These are phyloP conservation scores for Rubia balearica DNA, from an alignment of 305 asterid species.

Conservation along the genomic window DNA sequence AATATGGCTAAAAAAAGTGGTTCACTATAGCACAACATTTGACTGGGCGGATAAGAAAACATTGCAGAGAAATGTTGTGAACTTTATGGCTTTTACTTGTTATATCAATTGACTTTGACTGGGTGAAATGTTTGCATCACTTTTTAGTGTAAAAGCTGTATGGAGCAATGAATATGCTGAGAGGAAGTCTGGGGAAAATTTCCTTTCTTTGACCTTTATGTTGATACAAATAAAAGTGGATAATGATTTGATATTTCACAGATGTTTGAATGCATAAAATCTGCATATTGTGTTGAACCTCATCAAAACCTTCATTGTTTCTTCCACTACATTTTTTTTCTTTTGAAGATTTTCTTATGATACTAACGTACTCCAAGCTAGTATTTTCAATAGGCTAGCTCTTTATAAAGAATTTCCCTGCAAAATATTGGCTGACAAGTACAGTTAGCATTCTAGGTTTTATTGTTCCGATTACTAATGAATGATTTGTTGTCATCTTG, in stretches of 20 bases:
- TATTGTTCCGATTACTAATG: neutral
- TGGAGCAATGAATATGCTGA: neutral
- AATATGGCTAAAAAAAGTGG: conserved; percentile 95
- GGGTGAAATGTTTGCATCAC: neutral
- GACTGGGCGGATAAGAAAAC: conserved; percentile 98
- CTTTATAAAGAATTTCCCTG: neutral
- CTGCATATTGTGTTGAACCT: neutral
- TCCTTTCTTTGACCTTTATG: neutral
- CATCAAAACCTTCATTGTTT: neutral
- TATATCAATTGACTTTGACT: neutral
- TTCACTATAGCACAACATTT: conserved; percentile 92
- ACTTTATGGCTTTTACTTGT: conserved; percentile 21
- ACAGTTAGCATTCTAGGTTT: neutral
- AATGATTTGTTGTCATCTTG: neutral
- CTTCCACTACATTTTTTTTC: neutral
- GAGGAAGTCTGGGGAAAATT: neutral
- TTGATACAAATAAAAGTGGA: neutral
- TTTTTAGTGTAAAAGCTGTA: neutral
- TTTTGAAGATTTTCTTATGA: neutral
- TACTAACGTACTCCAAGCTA: neutral
- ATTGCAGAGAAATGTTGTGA: conserved; percentile 86
- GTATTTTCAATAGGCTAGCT: neutral
- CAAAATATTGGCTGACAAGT: neutral
- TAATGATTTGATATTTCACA: neutral
- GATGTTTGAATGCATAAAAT: neutral